These are phyloP conservation scores for Emergomyces pasteurianus DNA, from an alignment of 2,329 filamentous ascomycete genomes.

Conservation along the genomic window DNA sequence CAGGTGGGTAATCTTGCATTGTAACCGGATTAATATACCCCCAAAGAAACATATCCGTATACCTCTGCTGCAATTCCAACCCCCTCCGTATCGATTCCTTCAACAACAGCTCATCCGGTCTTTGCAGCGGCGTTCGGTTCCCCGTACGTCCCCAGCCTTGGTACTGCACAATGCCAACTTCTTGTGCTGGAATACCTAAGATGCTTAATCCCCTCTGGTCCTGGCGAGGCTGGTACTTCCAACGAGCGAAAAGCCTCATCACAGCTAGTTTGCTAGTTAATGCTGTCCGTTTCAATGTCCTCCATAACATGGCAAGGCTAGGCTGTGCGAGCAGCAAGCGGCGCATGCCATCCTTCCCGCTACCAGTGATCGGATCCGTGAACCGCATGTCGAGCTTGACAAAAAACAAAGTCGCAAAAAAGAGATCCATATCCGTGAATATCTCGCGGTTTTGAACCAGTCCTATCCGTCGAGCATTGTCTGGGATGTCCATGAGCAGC, in stretches of 20 bases:
- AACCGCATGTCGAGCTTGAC: conserved; percentile 62
- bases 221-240: conserved; percentile 35
- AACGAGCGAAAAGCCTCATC: conserved; percentile 46
- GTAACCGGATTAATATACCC: conserved; percentile 47
- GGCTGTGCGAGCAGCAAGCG: conserved; percentile 50
- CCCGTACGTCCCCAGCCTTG: conserved; percentile 23
- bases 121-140: conserved; percentile 36
- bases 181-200: conserved; percentile 40
- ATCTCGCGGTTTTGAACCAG: conserved; percentile 42
- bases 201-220: conserved; percentile 23
- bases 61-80: conserved; percentile 42
- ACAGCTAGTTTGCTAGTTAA: conserved; percentile 41
- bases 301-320: conserved; percentile 45
- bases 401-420: conserved; percentile 52
- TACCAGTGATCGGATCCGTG: conserved; percentile 49
- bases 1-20: conserved; percentile 41
- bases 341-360: conserved; percentile 39
- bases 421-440: conserved; percentile 50
- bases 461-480: conserved; percentile 42
- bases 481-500: conserved; percentile 57
- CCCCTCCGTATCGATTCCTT: conserved; percentile 43
- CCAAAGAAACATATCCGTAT: conserved; percentile 49
- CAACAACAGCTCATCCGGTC: conserved; percentile 48
- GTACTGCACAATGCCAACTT: conserved; percentile 40
- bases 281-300: conserved; percentile 46